phyloP scores from a whole-genome alignment of 1,139 yeast species.

The Scheffersomyces segobiensis region DNA sequence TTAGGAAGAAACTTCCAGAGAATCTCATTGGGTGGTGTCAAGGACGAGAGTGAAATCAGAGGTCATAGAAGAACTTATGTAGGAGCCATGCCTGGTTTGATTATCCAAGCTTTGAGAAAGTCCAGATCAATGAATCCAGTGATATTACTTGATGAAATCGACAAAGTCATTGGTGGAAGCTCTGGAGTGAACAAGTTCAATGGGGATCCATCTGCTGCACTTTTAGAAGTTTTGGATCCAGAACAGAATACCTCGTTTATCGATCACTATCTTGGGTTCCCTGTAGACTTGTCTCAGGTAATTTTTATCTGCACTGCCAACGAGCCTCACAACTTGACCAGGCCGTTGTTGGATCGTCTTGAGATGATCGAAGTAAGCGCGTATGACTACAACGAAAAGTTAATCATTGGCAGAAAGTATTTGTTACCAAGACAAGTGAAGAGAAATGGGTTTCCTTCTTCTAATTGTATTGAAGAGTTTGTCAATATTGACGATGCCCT shows the following conservation, averaged over 20 bases:
- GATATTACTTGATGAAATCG: conserved; percentile 86
- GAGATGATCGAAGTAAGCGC: conserved; percentile 82
- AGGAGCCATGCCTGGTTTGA: conserved; percentile 90
- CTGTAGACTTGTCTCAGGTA: conserved; percentile 81
- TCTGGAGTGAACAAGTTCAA: conserved; percentile 52
- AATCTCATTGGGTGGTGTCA: conserved; percentile 83
- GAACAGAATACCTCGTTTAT: conserved; percentile 80
- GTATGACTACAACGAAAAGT: conserved; percentile 78
- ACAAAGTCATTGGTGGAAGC: conserved; percentile 68
- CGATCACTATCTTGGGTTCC: conserved; percentile 88
- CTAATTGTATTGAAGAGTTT: conserved; percentile 24
- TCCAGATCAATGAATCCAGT: conserved; percentile 85
- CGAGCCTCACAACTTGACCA: conserved; percentile 69
- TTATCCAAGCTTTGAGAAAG: conserved; percentile 76
- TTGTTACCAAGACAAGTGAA: conserved; percentile 77
- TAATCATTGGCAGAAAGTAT: conserved; percentile 69
- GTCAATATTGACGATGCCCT: conserved; percentile 48
- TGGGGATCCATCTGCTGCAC: conserved; percentile 92
- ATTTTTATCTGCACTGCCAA: conserved; percentile 92
- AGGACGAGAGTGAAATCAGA: conserved; percentile 87
- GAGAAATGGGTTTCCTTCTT: conserved; percentile 63
- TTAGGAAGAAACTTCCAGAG: conserved; percentile 80
- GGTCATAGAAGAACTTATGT: conserved; percentile 94
- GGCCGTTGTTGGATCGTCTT: conserved; percentile 83
- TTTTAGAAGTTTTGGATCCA: conserved; percentile 87